Base-by-base conservation (phyloP, 768 basidiomycete species). In the Calocybe indica region DNA sequence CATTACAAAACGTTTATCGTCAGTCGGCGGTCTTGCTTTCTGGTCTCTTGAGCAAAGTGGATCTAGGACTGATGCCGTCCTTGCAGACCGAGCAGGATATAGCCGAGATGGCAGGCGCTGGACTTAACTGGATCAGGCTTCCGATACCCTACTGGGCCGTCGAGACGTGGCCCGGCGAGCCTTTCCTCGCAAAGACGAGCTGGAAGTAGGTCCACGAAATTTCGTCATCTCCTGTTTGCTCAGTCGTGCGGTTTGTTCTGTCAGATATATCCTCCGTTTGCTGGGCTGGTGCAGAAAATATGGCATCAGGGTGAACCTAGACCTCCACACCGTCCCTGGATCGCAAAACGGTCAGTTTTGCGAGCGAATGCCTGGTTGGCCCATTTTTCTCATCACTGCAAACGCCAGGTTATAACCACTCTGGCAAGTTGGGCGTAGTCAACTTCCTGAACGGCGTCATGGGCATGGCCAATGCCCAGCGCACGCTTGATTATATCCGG, bases 111-210 rank as follows among this genome's bases (percentile, higher is more conserved):
- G 90, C 92, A 39, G 86, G 80, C 10, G 92, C 90, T 13, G 93
- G 92, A 9, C 66, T 95, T 48, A 92, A 90, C 67, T 94, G 87
- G 83, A 69, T 93, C 48, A 77, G 89, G 8, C 59, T 93, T 13
- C 88, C 90, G 1, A 78, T 93, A 38, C 87, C 89, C 2, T 93
- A 78, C 68, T 94, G 92, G 92, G 86, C 85, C 2, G 79, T 92
- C 54, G 84, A 87, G 49, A 63, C 50, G 5, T 80, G 80, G 71
- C 66, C 71, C n/a, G 78, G 76, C 39, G 90, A 94, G 62, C 91
- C 92, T 10, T 92, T 86, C 72, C 69, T 92, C 10, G 78, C 77
- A 7, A 73, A 75, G 52, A 80, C 82, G 1, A 78, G 78, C 45
- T 93, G 92, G 92, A 80, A 82, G 76, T 83, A 61, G 33, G 78